A percentile compares a stretch with the other conserved stretches of the same genome.
phyloP scores from a whole-genome alignment of 2,329 filamentous ascomycete genomes.

The Leptographium procerum region DNA sequence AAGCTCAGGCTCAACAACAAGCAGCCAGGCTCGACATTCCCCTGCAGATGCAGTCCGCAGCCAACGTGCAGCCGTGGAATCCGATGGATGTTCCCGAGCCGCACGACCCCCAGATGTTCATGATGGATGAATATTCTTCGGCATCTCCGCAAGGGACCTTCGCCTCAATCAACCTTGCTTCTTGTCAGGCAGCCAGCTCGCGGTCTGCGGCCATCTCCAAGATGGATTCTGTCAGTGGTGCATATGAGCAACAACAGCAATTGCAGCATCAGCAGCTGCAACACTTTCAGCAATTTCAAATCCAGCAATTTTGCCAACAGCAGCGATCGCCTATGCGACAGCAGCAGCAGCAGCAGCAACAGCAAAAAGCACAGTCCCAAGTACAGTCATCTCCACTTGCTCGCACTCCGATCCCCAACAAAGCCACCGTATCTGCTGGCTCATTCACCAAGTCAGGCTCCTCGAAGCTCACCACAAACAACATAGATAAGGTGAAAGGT shows the following conservation, averaged over 20 bases:
- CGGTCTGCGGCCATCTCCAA: constrained; percentile 18
- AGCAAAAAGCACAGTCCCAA: background rate
- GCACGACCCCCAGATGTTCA: constrained; percentile 20
- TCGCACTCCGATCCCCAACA: background rate
- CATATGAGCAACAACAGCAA: background rate
- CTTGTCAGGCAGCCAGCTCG: constrained; percentile 18
- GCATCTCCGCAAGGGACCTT: constrained; percentile 20
- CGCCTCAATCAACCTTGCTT: constrained; percentile 10
- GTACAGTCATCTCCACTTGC: background rate
- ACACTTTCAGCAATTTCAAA: background rate
- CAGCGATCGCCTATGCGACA: background rate
- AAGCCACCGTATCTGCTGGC: background rate
- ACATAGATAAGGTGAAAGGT: constrained; percentile 31
- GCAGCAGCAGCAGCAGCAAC: background rate
- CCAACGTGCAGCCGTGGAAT: constrained; percentile 31
- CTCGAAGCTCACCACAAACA: constrained; percentile 10
- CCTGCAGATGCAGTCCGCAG: constrained; percentile 23
- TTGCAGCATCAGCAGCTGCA: background rate
- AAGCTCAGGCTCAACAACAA: background rate
- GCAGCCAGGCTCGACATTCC: constrained; percentile 24
- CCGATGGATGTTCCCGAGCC: constrained; percentile 23
- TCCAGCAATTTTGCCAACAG: background rate
- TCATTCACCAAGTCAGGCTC: constrained; percentile 1
- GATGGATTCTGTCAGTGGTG: constrained; percentile 15
- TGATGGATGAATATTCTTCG: constrained; percentile 25